Evolutionary conservation across 2,329 filamentous ascomycete genomes (phyloP), one percentile per base, ranked within the genome.

Genomic region (Fusarium metavorans): DNA sequence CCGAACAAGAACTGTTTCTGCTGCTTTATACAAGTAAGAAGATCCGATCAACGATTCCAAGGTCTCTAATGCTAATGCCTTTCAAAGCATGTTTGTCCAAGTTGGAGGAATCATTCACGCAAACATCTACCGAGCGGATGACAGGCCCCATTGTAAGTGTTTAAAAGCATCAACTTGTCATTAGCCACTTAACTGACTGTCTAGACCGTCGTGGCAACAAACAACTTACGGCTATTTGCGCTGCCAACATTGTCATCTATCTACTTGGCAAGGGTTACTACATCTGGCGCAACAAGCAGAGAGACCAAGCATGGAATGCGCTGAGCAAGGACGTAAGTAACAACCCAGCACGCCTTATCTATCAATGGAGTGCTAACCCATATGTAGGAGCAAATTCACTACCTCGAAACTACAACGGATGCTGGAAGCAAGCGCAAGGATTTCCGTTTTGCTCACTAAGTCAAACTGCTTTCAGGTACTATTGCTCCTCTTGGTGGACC

Each of bases 1-100:
- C 1, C 85, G 90, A 5, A 92, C 90, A 2, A 82, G 91, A 7
- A 89, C 90, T 1, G 88, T 92, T 3, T 87, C 88, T 0, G 86
- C 87, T 0, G 90, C 89, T 0, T 76, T 91, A 7, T 92, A 92
- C 81, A 92, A 92, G 66, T 69, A 30, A 61, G 69, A 14, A 23
- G 6, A 20, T 23, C 13, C 2, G 6, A 20, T 23, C 4, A 43
- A 23, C 41, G 8, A 3, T 14, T 43, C 5, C 3, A 2, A 20
- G 0, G 11, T 14, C 14, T 45, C 14, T 25, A 6, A 13, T 54
- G 34, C 34, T 65, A 37, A 71, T 6, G 1, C 6, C 10, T 20
- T 16, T 16, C 3, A 14, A 14, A 70, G 68, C 76, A 87, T 87
- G 84, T 82, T 81, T 16, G 83, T 86, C 0, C 85, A 87, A 64